These are phyloP conservation scores for Vigna hirtella DNA, from an alignment of 306 rosid species.

Conservation along the genomic window DNA sequence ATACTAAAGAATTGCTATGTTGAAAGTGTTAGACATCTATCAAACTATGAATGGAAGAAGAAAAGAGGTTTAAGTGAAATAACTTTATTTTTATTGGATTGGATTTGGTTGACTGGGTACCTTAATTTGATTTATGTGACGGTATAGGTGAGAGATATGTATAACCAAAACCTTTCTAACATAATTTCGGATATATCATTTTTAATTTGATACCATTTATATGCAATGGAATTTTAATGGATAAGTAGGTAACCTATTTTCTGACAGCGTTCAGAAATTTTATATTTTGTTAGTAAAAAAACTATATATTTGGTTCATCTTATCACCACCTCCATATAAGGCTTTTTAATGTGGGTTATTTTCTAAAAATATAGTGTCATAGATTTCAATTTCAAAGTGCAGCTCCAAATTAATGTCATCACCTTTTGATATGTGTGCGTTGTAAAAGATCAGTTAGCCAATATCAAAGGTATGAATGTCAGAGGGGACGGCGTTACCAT, in stretches of 20 bases:
- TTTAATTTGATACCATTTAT: constrained; percentile 10
- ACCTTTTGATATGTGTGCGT: neutral
- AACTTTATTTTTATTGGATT: constrained; percentile 12
- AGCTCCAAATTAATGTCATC: neutral
- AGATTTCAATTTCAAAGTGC: constrained; percentile 4
- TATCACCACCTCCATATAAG: neutral
- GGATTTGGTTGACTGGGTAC: neutral
- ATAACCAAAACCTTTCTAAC: neutral
- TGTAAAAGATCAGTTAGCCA: constrained; percentile 2
- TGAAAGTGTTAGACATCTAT: constrained; percentile 24
- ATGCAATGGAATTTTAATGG: neutral
- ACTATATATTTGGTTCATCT: neutral
- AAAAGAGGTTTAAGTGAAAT: constrained; percentile 22
- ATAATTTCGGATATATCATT: constrained; percentile 20
- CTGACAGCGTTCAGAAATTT: neutral
- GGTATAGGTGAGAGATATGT: neutral
- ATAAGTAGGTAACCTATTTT: neutral
- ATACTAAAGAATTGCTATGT: constrained; percentile 9
- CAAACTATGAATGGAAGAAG: neutral
- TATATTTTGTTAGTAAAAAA: neutral
- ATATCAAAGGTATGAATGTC: neutral
- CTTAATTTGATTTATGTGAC: constrained; percentile 8
- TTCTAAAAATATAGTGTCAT: neutral
- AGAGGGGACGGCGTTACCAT: neutral
- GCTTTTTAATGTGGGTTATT: neutral